Evolutionary conservation across 1,139 yeast species (phyloP), one percentile per base, ranked within the genome.

Genomic region (Meyerozyma guilliermondii): DNA sequence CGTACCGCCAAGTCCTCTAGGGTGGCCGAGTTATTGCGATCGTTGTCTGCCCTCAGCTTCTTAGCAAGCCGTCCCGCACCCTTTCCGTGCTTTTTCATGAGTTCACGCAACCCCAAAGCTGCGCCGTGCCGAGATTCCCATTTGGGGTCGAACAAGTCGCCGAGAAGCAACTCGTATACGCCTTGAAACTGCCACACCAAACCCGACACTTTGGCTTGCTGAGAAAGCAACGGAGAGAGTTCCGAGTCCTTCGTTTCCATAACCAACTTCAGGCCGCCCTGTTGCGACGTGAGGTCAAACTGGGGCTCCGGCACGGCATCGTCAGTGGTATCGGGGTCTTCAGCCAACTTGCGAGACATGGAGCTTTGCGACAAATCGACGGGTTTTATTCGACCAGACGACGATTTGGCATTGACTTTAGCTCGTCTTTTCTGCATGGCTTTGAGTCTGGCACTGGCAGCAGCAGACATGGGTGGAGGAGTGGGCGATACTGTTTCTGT

Each of bases 111-210:
- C 0, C 98, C 98, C 51, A 92, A 72, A 6, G 96, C 88, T 0
- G 98, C 92, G 34, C 98, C 99, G 62, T 94, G 99, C 53, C 99
- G 80, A 14, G 84, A 74, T 65, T 94, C 98, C 99, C 99, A 94
- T 41, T 77, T 74, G 38, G 87, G 94, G 51, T 85, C 84, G 58
- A 88, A 88, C 46, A 94, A 66, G 54, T 91, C 96, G 37, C 81
- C 81, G 49, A 88, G 68, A 36, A 94, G 64, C 27, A 91, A 66
- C 56, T 89, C 97, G 57, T 85, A 89, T n/a, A 92, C 83, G n/a
- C 97, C 96, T 69, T 91, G 97, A 53, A 91, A 87, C 45, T 89
- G 95, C 98, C 98, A 94, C 1, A 87, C 85, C 39, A 83, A 70
- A 5, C 89, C 92, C 0, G 87, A 81, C 7, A 83, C 86, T 42